Percentiles rank a stretch among this genome's conserved stretches.
phyloP scores from a whole-genome alignment of 2,329 filamentous ascomycete species.

The Bipolaris cookei region DNA sequence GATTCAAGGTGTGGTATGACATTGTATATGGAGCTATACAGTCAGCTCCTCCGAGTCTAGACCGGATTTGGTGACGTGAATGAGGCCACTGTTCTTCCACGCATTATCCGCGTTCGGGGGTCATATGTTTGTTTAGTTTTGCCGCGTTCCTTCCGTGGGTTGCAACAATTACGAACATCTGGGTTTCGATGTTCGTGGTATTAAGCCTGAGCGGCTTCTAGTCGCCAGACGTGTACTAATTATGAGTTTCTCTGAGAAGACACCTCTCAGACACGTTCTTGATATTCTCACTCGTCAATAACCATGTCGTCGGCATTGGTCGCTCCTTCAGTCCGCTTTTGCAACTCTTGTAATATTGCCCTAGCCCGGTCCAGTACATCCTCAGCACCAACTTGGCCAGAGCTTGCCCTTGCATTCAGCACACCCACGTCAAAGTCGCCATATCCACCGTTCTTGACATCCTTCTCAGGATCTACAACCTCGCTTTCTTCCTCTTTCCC shows the following conservation, averaged over 20 bases:
- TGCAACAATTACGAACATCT: background rate
- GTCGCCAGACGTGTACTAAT: background rate
- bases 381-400: slow-evolving; percentile 80
- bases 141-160: background rate
- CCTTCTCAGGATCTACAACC: slow-evolving; percentile 30
- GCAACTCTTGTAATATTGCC: slow-evolving; percentile 57
- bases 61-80: background rate
- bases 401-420: slow-evolving; percentile 84
- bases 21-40: background rate
- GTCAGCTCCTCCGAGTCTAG: background rate
- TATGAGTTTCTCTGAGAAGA: background rate
- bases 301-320: slow-evolving; percentile 23
- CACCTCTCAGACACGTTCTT: background rate
- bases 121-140: background rate
- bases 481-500: slow-evolving; percentile 17
- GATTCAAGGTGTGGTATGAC: background rate
- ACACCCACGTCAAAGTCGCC: slow-evolving; percentile 79
- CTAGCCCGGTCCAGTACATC: slow-evolving; percentile 75
- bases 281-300: slow-evolving; percentile 26
- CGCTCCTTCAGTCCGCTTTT: slow-evolving; percentile 23
- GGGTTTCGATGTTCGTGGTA: background rate
- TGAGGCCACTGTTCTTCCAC: background rate
- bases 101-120: background rate
- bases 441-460: slow-evolving; percentile 54
- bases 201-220: background rate